Percentiles rank a stretch among this genome's conserved stretches.
Evolutionary conservation across 2,329 filamentous ascomycete species (phyloP).

Genomic region (Penicillium sp.): DNA sequence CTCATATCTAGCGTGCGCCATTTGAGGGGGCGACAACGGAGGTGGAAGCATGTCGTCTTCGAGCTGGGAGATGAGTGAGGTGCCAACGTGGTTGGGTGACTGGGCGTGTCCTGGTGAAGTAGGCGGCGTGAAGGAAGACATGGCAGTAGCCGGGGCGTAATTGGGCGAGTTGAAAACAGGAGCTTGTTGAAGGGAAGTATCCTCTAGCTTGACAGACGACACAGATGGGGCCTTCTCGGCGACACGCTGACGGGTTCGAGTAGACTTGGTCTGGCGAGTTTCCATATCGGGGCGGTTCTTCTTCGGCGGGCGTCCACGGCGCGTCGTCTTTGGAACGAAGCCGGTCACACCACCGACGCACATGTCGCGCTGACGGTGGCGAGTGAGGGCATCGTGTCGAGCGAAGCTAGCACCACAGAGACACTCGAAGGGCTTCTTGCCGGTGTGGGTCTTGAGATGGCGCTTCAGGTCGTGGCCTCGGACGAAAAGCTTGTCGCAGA

Average conservation of each 20-base stretch:
- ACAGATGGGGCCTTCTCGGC: conserved; percentile 37
- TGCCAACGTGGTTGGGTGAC: conserved; percentile 35
- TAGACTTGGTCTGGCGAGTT: conserved; percentile 57
- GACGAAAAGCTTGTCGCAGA: conserved; percentile 93
- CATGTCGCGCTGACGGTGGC: conserved; percentile 93
- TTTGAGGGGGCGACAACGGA: conserved; percentile 32
- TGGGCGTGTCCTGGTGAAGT: conserved; percentile 45
- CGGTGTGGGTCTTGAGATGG: conserved; percentile 95
- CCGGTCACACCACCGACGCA: conserved; percentile 93
- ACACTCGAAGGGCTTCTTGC: conserved; percentile 92
- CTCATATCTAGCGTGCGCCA: conserved; percentile 23
- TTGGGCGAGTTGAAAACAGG: conserved; percentile 42
- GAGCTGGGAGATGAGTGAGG: conserved; percentile 39
- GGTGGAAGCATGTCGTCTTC: conserved; percentile 39
- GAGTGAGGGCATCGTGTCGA: conserved; percentile 88
- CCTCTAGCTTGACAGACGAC: conserved; percentile 18
- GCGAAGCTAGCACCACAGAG: conserved; percentile 93
- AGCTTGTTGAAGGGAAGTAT: conserved; percentile 29
- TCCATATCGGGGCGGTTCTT: conserved; percentile 62
- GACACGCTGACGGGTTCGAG: conserved; percentile 49
- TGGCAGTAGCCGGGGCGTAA: conserved; percentile 43
- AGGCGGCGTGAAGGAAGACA: conserved; percentile 50
- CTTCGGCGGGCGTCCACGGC: conserved; percentile 62
- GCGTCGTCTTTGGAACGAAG: conserved; percentile 63
- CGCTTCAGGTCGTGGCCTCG: conserved; percentile 96